These are phyloP conservation scores for Parietaria judaica DNA, from an alignment of 306 rosid species.

Conservation along the genomic window DNA sequence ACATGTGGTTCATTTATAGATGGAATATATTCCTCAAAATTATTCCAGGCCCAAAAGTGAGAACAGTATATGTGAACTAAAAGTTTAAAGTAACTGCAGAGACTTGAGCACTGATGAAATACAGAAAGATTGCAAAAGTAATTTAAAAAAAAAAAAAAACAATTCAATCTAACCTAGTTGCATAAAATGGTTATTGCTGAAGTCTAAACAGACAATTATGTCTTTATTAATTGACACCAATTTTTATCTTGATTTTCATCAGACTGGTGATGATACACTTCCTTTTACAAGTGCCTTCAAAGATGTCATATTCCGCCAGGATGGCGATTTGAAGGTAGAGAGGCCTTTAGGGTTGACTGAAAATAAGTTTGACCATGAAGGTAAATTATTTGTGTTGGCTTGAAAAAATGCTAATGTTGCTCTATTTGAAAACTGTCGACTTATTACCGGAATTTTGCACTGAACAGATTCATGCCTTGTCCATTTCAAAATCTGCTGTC, in stretches of 20 bases:
- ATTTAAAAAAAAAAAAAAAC: neutral
- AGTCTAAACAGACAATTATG: neutral
- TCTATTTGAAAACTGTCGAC: slow-evolving; percentile 12
- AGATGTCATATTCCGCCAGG: slow-evolving; percentile 60
- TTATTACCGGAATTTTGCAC: slow-evolving; percentile 17
- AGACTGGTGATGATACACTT: slow-evolving; percentile 79
- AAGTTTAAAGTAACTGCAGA: too few species aligned
- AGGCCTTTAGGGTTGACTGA: slow-evolving; percentile 36
- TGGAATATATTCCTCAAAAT: neutral
- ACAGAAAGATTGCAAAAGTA: neutral
- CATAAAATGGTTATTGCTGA: neutral
- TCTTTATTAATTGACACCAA: too few species aligned
- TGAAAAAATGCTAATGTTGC: slow-evolving; percentile 4
- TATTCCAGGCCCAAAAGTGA: too few species aligned
- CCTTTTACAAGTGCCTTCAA: slow-evolving; percentile 80
- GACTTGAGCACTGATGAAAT: too few species aligned
- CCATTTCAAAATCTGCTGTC: slow-evolving; percentile 78
- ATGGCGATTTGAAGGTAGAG: slow-evolving; percentile 30
- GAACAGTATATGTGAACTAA: too few species aligned
- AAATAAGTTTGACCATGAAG: slow-evolving; percentile 41
- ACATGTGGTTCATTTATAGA: neutral
- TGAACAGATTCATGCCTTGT: slow-evolving; percentile 45
- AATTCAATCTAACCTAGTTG: neutral
- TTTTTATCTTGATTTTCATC: slow-evolving; percentile 17
- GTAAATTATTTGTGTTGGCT: slow-evolving; percentile 28